Conservation (phyloP, 345 rosid species). For the Corchorus capsularis region DNA sequence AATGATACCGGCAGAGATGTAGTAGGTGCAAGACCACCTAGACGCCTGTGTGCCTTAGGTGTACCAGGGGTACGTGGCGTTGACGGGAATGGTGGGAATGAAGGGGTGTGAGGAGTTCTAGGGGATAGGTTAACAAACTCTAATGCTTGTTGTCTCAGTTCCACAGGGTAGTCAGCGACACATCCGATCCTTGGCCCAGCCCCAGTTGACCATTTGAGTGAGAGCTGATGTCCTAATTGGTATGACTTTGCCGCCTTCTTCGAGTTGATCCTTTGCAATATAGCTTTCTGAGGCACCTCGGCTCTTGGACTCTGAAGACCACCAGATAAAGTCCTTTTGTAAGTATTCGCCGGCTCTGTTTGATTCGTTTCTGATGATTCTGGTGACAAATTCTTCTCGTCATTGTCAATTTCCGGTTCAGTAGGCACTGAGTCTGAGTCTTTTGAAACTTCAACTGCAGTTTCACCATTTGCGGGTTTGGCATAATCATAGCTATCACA, state of each 20-base stretch:
- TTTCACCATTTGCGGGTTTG: constrained; percentile 24
- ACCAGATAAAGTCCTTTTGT: constrained; percentile 76
- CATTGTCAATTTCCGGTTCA: constrained; percentile 29
- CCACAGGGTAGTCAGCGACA: constrained; percentile 81
- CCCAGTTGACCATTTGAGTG: constrained; percentile 81
- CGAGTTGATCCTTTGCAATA: constrained; percentile 72
- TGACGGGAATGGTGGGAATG: constrained; percentile 22
- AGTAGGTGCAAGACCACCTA: constrained; percentile 20
- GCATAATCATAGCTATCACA: constrained; percentile 51
- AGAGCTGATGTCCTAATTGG: constrained; percentile 76
- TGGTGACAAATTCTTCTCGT: constrained; percentile 25
- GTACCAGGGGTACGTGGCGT: constrained; percentile 21
- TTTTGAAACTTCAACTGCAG: neutral
- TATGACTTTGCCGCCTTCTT: constrained; percentile 67
- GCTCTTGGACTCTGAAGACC: constrained; percentile 74
- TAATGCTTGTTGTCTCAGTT: constrained; percentile 77
- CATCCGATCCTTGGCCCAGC: constrained; percentile 89
- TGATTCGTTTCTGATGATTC: constrained; percentile 30
- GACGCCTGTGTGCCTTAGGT: constrained; percentile 19
- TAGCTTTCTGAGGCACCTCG: constrained; percentile 55
- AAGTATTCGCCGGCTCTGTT: constrained; percentile 33
- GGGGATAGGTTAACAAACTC: constrained; percentile 82
- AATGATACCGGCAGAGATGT: constrained; percentile 10
- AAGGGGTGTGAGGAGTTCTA: constrained; percentile 39
- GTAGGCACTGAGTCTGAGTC: constrained; percentile 25